Evolutionary conservation across 306 rosid genomes (phyloP).

Genomic region (Cicer chorassanicum): DNA sequence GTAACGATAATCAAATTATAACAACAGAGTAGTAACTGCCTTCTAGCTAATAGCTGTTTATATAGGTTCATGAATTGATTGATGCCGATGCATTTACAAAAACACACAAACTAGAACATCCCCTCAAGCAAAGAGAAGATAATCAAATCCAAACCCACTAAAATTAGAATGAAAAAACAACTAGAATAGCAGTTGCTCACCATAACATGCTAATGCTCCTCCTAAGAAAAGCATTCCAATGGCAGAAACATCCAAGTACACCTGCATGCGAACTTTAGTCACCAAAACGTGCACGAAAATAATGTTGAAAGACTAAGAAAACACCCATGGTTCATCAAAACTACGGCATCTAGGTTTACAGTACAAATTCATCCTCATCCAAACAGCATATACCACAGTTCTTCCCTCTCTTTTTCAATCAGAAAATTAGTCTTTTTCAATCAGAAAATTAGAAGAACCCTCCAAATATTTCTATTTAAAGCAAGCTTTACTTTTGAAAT

Average conservation of each 20-base stretch:
- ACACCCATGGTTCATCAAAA: conserved; percentile 23
- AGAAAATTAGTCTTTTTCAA: conserved; percentile 21
- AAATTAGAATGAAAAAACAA: conserved; percentile 34
- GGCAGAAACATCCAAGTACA: conserved; percentile 75
- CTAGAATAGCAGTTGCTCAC: conserved; percentile 53
- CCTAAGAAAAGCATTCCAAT: conserved; percentile 69
- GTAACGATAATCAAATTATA: conserved; percentile 12
- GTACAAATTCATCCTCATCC: conserved; percentile 10
- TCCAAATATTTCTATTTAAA: conserved; percentile 18
- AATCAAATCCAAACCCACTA: conserved; percentile 24
- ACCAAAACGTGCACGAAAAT: conserved; percentile 36
- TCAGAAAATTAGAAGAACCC: conserved; percentile 20
- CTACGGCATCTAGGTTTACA: conserved; percentile 30
- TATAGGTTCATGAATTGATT: conserved; percentile 9
- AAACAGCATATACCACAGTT: conserved; percentile 28
- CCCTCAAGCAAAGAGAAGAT: conserved; percentile 16
- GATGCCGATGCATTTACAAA: not conserved
- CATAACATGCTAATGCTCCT: conserved; percentile 87
- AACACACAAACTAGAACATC: conserved; percentile 15
- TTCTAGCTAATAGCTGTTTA: conserved; percentile 12
- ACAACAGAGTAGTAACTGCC: conserved; percentile 1
- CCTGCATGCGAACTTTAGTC: conserved; percentile 66
- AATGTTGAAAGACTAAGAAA: conserved; percentile 25
- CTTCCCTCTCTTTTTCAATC: conserved; percentile 21
- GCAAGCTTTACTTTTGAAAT: conserved; percentile 8